phyloP scores from a whole-genome alignment of 768 basidiomycete species.

The Phanerochaete sordida region DNA sequence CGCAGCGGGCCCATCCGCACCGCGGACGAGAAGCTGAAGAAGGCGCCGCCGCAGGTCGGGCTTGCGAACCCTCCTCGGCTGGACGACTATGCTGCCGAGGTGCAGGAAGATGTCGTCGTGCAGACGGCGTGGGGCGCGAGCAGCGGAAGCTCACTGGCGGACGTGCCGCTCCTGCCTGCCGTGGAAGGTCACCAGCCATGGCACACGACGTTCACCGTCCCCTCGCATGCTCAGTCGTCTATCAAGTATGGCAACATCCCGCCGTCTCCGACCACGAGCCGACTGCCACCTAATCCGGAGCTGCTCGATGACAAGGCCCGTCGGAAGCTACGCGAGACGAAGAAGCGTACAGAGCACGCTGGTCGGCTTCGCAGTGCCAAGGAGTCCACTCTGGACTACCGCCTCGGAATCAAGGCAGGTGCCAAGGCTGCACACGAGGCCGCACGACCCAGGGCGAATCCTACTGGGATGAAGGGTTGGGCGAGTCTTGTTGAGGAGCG shows the following conservation, averaged over 20 bases:
- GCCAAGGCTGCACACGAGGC: background rate
- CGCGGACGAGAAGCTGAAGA: constrained; percentile 66
- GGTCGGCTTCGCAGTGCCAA: constrained; percentile 57
- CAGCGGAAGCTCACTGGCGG: constrained; percentile 24
- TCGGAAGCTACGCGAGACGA: constrained; percentile 45
- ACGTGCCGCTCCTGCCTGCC: constrained; percentile 51
- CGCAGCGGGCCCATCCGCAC: constrained; percentile 54
- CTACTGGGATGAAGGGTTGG: constrained; percentile 72
- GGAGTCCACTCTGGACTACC: constrained; percentile 77
- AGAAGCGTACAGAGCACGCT: constrained; percentile 49
- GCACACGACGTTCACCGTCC: constrained; percentile 64
- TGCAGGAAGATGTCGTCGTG: background rate
- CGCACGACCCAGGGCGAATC: constrained; percentile 37
- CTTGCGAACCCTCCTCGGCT: constrained; percentile 4
- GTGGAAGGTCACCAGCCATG: constrained; percentile 60
- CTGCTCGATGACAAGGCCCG: constrained; percentile 35
- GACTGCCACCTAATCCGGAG: constrained; percentile 16
- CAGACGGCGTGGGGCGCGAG: constrained; percentile 5
- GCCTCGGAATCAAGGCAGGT: constrained; percentile 49
- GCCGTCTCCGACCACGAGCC: constrained; percentile 16
- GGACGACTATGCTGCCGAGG: constrained; percentile 4
- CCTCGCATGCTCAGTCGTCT: constrained; percentile 49
- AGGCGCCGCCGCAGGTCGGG: constrained; percentile 39
- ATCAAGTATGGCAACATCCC: constrained; percentile 51
- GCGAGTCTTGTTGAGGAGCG: constrained; percentile 69